Conservation (phyloP, 768 basidiomycete species). For the Rhodotorula diobovata region DNA sequence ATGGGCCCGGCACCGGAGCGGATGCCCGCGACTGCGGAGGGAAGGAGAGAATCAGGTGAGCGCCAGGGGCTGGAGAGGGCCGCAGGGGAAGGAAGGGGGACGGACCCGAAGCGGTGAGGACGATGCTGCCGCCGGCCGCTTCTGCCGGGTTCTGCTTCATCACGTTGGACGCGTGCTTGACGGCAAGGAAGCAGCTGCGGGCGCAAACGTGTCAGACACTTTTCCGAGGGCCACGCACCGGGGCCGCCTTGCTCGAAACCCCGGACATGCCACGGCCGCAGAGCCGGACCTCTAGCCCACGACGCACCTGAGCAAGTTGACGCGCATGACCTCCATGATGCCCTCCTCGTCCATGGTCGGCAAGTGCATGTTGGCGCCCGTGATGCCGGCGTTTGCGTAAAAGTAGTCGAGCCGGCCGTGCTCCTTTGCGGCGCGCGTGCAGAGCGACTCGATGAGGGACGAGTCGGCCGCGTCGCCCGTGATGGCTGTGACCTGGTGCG, state of each 20-base stretch:
- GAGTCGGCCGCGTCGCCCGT: conserved; percentile 83
- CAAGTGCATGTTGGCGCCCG: conserved; percentile 8
- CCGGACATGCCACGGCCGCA: too few species aligned
- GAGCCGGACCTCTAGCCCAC: too few species aligned
- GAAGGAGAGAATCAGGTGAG: background rate
- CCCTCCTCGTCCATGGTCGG: conserved; percentile 53
- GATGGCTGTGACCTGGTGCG: conserved; percentile 62
- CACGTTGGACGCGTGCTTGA: conserved; percentile 77
- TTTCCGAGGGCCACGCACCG: too few species aligned
- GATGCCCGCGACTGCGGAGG: conserved; percentile 74
- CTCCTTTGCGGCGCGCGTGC: conserved; percentile 68
- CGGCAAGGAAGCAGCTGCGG: conserved; percentile 75
- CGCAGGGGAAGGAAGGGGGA: conserved; percentile 2
- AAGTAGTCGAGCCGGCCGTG: conserved; percentile 86
- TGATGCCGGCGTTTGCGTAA: conserved; percentile 69
- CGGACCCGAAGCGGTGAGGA: conserved; percentile 74
- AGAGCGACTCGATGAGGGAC: conserved; percentile 60
- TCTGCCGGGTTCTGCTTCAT: conserved; percentile 67
- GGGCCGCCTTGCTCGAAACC: too few species aligned
- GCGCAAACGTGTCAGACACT: background rate
- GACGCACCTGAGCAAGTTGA: conserved; percentile 64
- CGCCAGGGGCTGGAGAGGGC: background rate
- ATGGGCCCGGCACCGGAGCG: conserved; percentile 74
- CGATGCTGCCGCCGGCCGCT: conserved; percentile 74
- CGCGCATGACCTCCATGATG: conserved; percentile 70